Percentiles rank a stretch among this genome's conserved stretches.
These are phyloP conservation scores for Candida manassasensis DNA, from an alignment of 805 yeast genomes.

Conservation along the genomic window DNA sequence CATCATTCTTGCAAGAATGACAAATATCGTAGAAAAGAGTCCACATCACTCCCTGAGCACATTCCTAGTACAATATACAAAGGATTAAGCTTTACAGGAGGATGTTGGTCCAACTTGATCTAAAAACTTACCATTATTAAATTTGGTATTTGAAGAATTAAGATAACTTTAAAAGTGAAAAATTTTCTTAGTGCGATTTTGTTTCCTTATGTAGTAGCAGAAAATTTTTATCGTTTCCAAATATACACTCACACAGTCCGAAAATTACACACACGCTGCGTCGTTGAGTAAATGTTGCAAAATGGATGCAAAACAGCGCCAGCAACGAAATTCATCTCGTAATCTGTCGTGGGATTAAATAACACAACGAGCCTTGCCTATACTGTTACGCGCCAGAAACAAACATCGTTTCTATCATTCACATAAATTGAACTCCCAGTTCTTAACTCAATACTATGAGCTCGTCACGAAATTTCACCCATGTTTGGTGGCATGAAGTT, in stretches of 20 bases:
- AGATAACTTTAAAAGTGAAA: not conserved
- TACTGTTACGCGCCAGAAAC: too few species aligned
- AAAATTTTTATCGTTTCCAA: not conserved
- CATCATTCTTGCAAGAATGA: too few species aligned
- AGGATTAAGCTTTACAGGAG: slow-evolving; percentile 15
- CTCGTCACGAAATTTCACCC: too few species aligned
- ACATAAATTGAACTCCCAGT: too few species aligned
- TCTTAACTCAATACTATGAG: too few species aligned
- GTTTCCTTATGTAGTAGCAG: not conserved
- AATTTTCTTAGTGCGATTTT: not conserved
- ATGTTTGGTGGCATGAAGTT: too few species aligned
- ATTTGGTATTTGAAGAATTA: slow-evolving; percentile 3
- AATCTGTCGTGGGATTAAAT: too few species aligned
- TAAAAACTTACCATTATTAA: slow-evolving; percentile 30
- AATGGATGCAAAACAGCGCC: too few species aligned
- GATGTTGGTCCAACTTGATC: slow-evolving; percentile 22
- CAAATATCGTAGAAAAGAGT: slow-evolving; percentile 14
- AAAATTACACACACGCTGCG: not conserved
- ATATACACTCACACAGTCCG: not conserved
- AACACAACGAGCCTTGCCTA: too few species aligned
- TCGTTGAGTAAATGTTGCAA: too few species aligned
- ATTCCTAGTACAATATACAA: slow-evolving; percentile 10
- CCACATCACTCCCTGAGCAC: slow-evolving; percentile 23
- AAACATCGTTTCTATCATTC: too few species aligned
- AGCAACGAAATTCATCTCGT: too few species aligned